Conservation (phyloP, 805 yeast genomes). For the Kluyveromyces dobzhanskii region DNA sequence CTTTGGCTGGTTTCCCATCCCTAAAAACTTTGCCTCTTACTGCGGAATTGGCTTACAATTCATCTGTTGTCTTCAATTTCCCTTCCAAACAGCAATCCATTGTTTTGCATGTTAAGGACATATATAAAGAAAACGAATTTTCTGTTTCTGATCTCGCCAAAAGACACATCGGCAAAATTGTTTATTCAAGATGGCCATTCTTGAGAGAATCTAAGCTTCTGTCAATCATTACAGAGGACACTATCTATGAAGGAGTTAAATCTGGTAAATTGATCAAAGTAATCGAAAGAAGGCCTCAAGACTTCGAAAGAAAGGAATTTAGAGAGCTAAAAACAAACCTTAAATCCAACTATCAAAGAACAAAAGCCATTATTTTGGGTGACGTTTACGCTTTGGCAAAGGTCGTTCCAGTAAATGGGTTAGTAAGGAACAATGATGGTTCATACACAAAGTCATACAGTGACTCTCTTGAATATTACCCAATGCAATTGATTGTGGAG, state of each 20-base stretch:
- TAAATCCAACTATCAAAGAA: conserved; percentile 36
- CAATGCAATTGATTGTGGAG: conserved; percentile 77
- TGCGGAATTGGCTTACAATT: conserved; percentile 45
- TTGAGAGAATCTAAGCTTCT: conserved; percentile 70
- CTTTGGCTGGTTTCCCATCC: conserved; percentile 87
- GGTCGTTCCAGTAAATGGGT: conserved; percentile 71
- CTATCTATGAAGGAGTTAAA: conserved; percentile 32
- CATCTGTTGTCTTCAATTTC: conserved; percentile 71
- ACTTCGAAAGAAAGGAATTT: conserved; percentile 41
- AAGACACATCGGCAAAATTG: conserved; percentile 49
- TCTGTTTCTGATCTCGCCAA: conserved; percentile 58
- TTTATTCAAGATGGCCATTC: conserved; percentile 87
- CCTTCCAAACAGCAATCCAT: conserved; percentile 80
- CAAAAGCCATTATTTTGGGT: conserved; percentile 56
- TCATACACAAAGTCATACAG: conserved; percentile 70
- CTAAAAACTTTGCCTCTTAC: conserved; percentile 61
- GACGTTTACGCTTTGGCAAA: conserved; percentile 50
- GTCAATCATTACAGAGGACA: conserved; percentile 47
- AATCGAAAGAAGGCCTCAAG: conserved; percentile 34
- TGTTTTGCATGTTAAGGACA: conserved; percentile 52
- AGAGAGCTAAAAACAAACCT: conserved; percentile 34
- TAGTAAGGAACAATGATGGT: conserved; percentile 61
- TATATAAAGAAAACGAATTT: conserved; percentile 40
- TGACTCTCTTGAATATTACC: conserved; percentile 45
- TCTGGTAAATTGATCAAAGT: conserved; percentile 17